These are phyloP conservation scores for Retiboletus flavoniger DNA, from an alignment of 1,284 basidiomycete species.

Conservation along the genomic window DNA sequence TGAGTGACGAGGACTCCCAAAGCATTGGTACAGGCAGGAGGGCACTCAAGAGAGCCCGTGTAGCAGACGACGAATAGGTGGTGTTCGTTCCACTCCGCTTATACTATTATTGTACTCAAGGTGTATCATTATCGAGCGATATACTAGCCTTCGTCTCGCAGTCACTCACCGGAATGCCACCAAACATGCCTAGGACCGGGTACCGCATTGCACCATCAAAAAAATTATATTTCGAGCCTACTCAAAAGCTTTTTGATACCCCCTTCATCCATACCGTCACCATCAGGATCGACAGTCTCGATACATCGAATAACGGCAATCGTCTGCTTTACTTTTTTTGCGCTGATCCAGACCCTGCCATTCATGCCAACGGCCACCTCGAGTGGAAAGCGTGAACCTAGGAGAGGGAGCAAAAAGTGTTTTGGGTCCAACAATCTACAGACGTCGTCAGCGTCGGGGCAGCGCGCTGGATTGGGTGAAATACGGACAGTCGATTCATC, in stretches of 20 bases:
- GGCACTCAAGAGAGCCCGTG: conserved; percentile 59
- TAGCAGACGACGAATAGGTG: conserved; percentile 52
- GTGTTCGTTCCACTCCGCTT: conserved; percentile 4
- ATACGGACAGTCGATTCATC: conserved; percentile 72
- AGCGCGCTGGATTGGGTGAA: conserved; percentile 3
- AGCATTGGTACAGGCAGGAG: conserved; percentile 50
- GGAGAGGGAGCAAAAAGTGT: conserved; percentile 70
- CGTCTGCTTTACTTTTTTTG: conserved; percentile 65
- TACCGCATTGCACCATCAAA: background rate
- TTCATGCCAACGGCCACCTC: conserved; percentile 81
- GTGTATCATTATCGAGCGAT: conserved; percentile 4
- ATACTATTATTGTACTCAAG: conserved; percentile 3
- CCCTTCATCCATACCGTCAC: conserved; percentile 52
- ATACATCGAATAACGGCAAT: conserved; percentile 70
- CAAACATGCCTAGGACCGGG: background rate
- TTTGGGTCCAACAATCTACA: conserved; percentile 68
- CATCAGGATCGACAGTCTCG: conserved; percentile 70
- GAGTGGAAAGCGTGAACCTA: conserved; percentile 72
- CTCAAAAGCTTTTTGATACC: conserved; percentile 53
- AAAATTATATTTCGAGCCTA: conserved; percentile 51
- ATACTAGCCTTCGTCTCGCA: background rate
- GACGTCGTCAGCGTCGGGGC: conserved; percentile 13
- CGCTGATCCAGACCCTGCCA: conserved; percentile 77
- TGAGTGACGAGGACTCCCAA: conserved; percentile 67
- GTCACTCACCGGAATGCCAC: no score